These are phyloP conservation scores for Nicotiana benthamiana DNA, from an alignment of 257 asterid species.

Conservation along the genomic window DNA sequence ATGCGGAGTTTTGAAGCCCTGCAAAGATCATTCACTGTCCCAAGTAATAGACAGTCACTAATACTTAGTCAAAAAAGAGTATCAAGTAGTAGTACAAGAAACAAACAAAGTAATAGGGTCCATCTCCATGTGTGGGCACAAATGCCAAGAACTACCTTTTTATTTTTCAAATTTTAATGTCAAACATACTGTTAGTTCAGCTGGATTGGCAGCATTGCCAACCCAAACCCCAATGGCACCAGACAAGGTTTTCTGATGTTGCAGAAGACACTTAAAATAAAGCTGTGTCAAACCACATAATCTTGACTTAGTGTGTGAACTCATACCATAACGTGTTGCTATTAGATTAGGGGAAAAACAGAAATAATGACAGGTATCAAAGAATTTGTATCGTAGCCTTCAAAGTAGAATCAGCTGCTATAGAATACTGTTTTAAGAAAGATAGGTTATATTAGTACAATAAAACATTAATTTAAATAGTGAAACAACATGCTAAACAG, in stretches of 20 bases:
- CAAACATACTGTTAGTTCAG: background rate
- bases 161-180: background rate
- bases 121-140: slow-evolving; percentile 1
- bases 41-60: background rate
- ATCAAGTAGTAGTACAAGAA: background rate
- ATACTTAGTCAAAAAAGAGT: background rate
- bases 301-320: background rate
- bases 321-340: background rate
- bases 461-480: background rate
- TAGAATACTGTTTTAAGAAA: background rate
- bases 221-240: background rate
- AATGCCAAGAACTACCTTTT: background rate
- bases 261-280: background rate
- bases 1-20: slow-evolving; percentile 28
- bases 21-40: slow-evolving; percentile 12
- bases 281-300: background rate
- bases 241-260: background rate
- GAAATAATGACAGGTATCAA: background rate
- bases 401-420: background rate
- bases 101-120: background rate
- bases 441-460: background rate
- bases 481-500: background rate
- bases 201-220: background rate
- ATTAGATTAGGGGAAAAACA: background rate
- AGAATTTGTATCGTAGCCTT: background rate